Conservation (phyloP, 345 rosid genomes). For the Boechera divaricarpa region DNA sequence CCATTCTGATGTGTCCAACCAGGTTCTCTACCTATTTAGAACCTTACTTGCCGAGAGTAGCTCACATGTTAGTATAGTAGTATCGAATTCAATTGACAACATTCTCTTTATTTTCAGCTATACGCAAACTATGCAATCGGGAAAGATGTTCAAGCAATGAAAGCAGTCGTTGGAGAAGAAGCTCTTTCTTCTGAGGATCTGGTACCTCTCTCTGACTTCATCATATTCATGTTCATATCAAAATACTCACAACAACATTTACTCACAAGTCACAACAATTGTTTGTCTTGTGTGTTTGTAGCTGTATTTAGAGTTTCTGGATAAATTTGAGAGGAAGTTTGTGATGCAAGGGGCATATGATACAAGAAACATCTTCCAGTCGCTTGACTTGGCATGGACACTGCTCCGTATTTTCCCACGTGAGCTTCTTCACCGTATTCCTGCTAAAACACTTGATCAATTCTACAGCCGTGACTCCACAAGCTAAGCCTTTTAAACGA, state of each 20-base stretch:
- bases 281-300: constrained; percentile 30
- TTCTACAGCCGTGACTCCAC: constrained; percentile 83
- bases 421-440: constrained; percentile 98
- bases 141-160: constrained; percentile 99
- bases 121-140: constrained; percentile 99
- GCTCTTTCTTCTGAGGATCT: constrained; percentile 99
- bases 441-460: constrained; percentile 91
- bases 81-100: background rate
- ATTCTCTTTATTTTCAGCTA: constrained; percentile 48
- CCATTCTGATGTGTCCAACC: constrained; percentile 98
- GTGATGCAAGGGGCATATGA: constrained; percentile 98
- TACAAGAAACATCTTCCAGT: constrained; percentile 94
- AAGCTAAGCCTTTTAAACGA: constrained; percentile 27
- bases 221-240: constrained; percentile 2
- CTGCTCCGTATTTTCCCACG: constrained; percentile 98
- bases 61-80: constrained; percentile 2
- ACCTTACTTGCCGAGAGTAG: constrained; percentile 4
- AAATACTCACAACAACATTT: background rate
- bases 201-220: constrained; percentile 44
- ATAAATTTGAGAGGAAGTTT: constrained; percentile 97
- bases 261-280: constrained; percentile 10
- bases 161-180: constrained; percentile 99
- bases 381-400: constrained; percentile 97
- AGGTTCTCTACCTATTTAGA: constrained; percentile 26
- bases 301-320: constrained; percentile 92